A percentile compares a stretch with the other conserved stretches of the same genome.
phyloP scores from a whole-genome alignment of 1,284 basidiomycete species.

The Rhizoctonia solani region DNA sequence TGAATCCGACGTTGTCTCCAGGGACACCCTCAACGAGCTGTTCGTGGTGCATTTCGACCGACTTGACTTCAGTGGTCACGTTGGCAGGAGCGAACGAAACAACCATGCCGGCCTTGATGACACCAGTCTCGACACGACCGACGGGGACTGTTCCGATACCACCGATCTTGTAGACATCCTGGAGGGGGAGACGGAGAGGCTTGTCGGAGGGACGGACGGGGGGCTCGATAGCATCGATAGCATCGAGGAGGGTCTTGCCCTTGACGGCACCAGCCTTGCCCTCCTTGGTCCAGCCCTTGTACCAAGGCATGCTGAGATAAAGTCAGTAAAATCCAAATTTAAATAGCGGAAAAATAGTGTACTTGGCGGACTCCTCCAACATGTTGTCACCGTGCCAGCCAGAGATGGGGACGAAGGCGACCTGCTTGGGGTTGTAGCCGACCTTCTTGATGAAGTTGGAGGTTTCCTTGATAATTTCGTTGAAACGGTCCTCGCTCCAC shows the following conservation, averaged over 20 bases:
- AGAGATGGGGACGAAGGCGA: constrained; percentile 99
- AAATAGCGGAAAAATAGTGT: constrained; percentile 45
- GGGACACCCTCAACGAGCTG: constrained; percentile 93
- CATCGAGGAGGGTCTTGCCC: constrained; percentile 99
- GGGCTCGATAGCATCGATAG: constrained; percentile 99
- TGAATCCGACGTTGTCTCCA: constrained; percentile 99
- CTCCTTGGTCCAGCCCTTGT: constrained; percentile 99
- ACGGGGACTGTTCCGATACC: constrained; percentile 99
- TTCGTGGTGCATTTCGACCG: constrained; percentile 99
- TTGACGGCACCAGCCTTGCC: constrained; percentile 90
- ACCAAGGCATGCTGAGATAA: constrained; percentile 89
- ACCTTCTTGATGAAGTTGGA: constrained; percentile 99
- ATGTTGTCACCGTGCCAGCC: constrained; percentile 99
- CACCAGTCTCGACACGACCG: constrained; percentile 99
- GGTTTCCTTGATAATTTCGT: constrained; percentile 99
- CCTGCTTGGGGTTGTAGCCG: constrained; percentile 99
- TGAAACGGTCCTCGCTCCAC: constrained; percentile 99
- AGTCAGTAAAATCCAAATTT: constrained; percentile 38
- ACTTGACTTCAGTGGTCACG: constrained; percentile 99
- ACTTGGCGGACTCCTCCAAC: constrained; percentile 96
- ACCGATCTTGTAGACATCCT: constrained; percentile 99
- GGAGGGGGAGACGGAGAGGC: constrained; percentile 99
- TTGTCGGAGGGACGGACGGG: constrained; percentile 97
- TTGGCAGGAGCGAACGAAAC: constrained; percentile 96
- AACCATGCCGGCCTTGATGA: constrained; percentile 99